Percentiles rank a stretch among this genome's conserved stretches.
Evolutionary conservation across 1,139 yeast species (phyloP).

Genomic region (Kodamaea fungicola): DNA sequence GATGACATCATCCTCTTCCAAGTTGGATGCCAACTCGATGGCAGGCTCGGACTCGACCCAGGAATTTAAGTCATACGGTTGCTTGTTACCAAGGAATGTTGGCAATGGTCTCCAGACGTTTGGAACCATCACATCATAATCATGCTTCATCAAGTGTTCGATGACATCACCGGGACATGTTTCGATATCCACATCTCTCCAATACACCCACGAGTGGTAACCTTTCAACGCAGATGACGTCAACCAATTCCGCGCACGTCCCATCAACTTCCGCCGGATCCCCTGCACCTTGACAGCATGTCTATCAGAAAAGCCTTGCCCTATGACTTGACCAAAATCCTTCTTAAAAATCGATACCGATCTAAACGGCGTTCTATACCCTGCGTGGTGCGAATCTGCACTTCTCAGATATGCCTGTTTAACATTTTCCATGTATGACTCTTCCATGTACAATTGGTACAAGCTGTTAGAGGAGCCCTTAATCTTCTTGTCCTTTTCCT

Average conservation of each 20-base stretch:
- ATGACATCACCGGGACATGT: constrained; percentile 77
- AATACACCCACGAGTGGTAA: constrained; percentile 89
- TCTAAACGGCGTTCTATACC: constrained; percentile 69
- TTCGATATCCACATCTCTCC: constrained; percentile 92
- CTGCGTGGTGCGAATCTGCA: constrained; percentile 54
- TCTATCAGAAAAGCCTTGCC: constrained; percentile 86
- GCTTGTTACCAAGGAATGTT: constrained; percentile 70
- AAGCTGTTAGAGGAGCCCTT: constrained; percentile 54
- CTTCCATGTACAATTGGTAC: constrained; percentile 67
- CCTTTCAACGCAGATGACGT: constrained; percentile 74
- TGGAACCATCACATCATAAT: constrained; percentile 82
- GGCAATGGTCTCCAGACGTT: constrained; percentile 90
- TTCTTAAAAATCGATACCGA: constrained; percentile 73
- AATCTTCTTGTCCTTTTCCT: constrained; percentile 32
- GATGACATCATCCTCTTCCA: constrained; percentile 80
- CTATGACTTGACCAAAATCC: constrained; percentile 81
- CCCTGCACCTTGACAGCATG: constrained; percentile 92
- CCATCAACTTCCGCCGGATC: constrained; percentile 82
- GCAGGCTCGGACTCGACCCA: constrained; percentile 83
- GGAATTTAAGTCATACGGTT: constrained; percentile 82
- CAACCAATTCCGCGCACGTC: constrained; percentile 86
- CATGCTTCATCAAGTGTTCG: constrained; percentile 70
- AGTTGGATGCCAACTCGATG: constrained; percentile 57
- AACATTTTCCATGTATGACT: constrained; percentile 56
- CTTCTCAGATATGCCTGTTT: constrained; percentile 51